Evolutionary conservation across 108 stramenopile species (phyloP).

Genomic region (Aureococcus anophagefferens): DNA sequence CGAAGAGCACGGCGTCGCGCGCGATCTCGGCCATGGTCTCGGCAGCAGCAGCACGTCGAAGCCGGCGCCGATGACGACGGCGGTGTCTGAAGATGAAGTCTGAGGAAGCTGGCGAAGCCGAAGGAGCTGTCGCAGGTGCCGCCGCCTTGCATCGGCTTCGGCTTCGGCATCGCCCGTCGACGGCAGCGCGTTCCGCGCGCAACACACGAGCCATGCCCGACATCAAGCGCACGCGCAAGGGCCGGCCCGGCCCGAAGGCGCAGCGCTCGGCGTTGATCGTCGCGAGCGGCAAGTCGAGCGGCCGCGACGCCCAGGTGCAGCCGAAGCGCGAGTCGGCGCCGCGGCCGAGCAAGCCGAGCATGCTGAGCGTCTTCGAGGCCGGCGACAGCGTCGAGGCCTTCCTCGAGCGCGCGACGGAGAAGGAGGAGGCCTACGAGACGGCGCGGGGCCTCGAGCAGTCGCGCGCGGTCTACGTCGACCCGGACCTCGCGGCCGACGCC

Average conservation of each 20-base stretch:
- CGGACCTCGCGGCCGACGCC: too few species aligned
- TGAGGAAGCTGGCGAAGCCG: too few species aligned
- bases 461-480: neutral
- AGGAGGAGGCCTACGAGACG: neutral
- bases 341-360: neutral
- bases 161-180: too few species aligned
- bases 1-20: neutral
- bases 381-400: neutral
- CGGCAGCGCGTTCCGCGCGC: too few species aligned
- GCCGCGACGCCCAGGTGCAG: neutral
- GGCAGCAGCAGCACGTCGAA: too few species aligned
- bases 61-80: too few species aligned
- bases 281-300: neutral
- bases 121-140: too few species aligned
- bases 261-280: neutral
- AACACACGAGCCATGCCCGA: too few species aligned
- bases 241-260: neutral
- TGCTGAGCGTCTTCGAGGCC: neutral
- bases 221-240: constrained; percentile 1
- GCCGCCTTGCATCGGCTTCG: too few species aligned
- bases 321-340: neutral
- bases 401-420: neutral
- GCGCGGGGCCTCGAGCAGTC: neutral
- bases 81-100: too few species aligned
- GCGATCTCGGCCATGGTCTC: neutral